These are phyloP conservation scores for Colletotrichum endophyticum DNA, from an alignment of 2,329 filamentous ascomycete species.

Conservation along the genomic window DNA sequence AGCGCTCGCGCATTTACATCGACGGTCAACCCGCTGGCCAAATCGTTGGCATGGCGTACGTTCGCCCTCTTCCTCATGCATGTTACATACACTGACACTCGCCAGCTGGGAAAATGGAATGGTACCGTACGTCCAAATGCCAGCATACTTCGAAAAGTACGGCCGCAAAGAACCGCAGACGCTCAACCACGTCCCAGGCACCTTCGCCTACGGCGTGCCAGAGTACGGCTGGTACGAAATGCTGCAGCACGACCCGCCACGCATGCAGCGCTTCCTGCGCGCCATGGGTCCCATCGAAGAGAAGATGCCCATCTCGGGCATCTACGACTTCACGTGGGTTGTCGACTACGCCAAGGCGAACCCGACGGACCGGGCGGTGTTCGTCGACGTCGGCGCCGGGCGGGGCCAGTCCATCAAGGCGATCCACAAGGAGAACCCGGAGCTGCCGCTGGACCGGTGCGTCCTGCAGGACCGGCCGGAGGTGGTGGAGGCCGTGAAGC, in stretches of 20 bases:
- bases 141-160: slow-evolving; percentile 35
- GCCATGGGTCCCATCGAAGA: slow-evolving; percentile 33
- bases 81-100: background rate
- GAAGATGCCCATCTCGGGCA: slow-evolving; percentile 27
- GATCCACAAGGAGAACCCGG: slow-evolving; percentile 28
- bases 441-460: slow-evolving; percentile 29
- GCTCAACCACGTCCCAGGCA: slow-evolving; percentile 27
- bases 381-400: slow-evolving; percentile 40
- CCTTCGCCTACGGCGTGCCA: slow-evolving; percentile 31
- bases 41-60: slow-evolving; percentile 15
- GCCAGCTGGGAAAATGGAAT: slow-evolving; percentile 11
- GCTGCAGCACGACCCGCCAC: slow-evolving; percentile 27
- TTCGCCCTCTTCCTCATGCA: fast-evolving
- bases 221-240: slow-evolving; percentile 37
- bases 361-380: slow-evolving; percentile 18
- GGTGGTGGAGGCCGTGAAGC: slow-evolving; percentile 30
- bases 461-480: slow-evolving; percentile 34
- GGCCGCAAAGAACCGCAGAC: slow-evolving; percentile 34
- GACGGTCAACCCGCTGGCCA: slow-evolving; percentile 4
- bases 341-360: background rate
- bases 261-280: slow-evolving; percentile 30
- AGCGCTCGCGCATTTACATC: slow-evolving; percentile 6
- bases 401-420: slow-evolving; percentile 30
- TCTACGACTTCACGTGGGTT: slow-evolving; percentile 37
- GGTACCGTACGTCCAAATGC: slow-evolving; percentile 24